Conservation (phyloP, 306 rosid genomes). For the Myrica gale region DNA sequence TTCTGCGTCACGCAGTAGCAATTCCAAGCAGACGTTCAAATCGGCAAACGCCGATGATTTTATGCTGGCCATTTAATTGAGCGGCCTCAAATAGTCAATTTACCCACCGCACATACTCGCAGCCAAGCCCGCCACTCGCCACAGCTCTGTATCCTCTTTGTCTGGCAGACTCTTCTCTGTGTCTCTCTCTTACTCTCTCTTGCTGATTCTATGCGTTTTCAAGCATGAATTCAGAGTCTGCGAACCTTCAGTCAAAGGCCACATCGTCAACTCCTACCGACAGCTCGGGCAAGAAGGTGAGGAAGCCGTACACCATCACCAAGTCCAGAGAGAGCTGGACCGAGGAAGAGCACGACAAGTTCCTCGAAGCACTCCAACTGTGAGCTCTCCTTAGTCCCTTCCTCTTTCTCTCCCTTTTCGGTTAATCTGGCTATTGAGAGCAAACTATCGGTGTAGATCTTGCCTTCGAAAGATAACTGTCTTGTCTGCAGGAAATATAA, state of each 20-base stretch:
- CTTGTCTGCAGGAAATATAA: not conserved
- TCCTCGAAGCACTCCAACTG: slow-evolving; percentile 96
- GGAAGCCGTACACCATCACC: slow-evolving; percentile 93
- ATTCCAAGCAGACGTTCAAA: slow-evolving; percentile 33
- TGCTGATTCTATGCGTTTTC: not conserved
- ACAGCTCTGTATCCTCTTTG: not conserved
- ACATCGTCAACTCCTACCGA: slow-evolving; percentile 39
- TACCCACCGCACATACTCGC: slow-evolving; percentile 18
- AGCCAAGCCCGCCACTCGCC: slow-evolving; percentile 49
- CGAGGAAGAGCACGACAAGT: slow-evolving; percentile 92
- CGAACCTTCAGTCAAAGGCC: slow-evolving; percentile 44
- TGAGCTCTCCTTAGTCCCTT: slow-evolving; percentile 25
- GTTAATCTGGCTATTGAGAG: not conserved
- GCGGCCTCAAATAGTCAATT: slow-evolving; percentile 34
- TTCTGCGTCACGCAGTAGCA: too few relatives aligned
- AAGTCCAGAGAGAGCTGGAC: slow-evolving; percentile 98
- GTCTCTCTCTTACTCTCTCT: not conserved
- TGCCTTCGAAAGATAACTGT: not conserved
- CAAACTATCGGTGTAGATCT: not conserved
- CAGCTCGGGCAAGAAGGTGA: slow-evolving; percentile 70
- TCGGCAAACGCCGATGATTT: slow-evolving; percentile 31
- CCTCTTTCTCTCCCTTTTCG: not conserved
- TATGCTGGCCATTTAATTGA: slow-evolving; percentile 23
- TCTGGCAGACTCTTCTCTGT: not conserved
- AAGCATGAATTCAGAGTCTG: slow-evolving; percentile 43